Conservation (phyloP, 257 asterid species). For the Ocimum tenuiflorum region DNA sequence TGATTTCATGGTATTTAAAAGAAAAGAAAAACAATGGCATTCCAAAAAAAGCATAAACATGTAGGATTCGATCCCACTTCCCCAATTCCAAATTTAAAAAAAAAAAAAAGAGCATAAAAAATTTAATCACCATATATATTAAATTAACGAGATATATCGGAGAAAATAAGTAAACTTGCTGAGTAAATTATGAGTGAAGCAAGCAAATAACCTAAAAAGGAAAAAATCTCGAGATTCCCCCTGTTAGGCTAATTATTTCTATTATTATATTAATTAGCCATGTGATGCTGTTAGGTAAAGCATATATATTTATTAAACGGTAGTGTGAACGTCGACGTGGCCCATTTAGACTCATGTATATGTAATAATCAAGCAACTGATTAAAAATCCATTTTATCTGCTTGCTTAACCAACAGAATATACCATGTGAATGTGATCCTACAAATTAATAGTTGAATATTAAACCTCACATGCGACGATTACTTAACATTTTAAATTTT, state of each 20-base stretch:
- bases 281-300: slow-evolving; percentile 1
- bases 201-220: background rate
- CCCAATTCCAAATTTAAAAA: no score
- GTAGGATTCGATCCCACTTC: no score
- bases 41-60: no score
- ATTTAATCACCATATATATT: no score
- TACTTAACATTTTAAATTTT: slow-evolving; percentile 13
- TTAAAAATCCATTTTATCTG: slow-evolving; percentile 7
- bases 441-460: background rate
- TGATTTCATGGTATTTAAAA: no score
- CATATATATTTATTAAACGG: slow-evolving; percentile 8
- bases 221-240: background rate
- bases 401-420: slow-evolving; percentile 25
- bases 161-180: no score
- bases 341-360: slow-evolving; percentile 17
- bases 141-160: no score
- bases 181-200: background rate
- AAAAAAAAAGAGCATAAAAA: no score
- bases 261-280: slow-evolving; percentile 1
- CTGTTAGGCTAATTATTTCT: slow-evolving; percentile 13
- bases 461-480: slow-evolving; percentile 24
- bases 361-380: slow-evolving; percentile 15
- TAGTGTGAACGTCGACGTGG: slow-evolving; percentile 31
- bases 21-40: no score
- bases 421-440: slow-evolving; percentile 16